Evolutionary conservation across 768 basidiomycete species (phyloP).

Genomic region (Agaricus bisporus): DNA sequence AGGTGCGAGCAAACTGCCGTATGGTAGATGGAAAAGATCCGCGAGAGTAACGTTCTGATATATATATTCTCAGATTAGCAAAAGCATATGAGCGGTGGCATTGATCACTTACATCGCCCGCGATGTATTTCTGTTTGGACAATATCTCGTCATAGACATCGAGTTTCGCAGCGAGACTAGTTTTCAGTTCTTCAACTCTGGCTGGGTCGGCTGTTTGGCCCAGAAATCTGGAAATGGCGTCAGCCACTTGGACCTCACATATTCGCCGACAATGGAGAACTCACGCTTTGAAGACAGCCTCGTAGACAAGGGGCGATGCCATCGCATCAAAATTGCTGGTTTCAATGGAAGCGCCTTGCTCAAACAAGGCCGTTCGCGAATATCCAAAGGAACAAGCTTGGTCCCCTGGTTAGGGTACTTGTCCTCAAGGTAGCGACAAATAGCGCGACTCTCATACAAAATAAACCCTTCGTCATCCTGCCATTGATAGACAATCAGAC

Average conservation of each 20-base stretch:
- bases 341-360: slow-evolving; percentile 45
- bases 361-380: slow-evolving; percentile 32
- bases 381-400: slow-evolving; percentile 38
- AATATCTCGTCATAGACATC: slow-evolving; percentile 50
- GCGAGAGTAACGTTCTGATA: slow-evolving; percentile 39
- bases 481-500: slow-evolving; percentile 39
- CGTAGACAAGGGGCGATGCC: slow-evolving; percentile 28
- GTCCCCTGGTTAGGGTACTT: slow-evolving; percentile 47
- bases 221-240: slow-evolving; percentile 7
- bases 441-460: slow-evolving; percentile 21
- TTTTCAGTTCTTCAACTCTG: slow-evolving; percentile 22
- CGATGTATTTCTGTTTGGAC: slow-evolving; percentile 45
- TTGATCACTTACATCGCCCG: slow-evolving; percentile 41
- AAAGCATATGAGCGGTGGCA: neutral
- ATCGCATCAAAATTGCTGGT: slow-evolving; percentile 37
- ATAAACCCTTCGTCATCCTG: slow-evolving; percentile 52
- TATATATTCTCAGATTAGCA: neutral
- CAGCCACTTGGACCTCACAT: neutral
- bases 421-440: slow-evolving; percentile 7
- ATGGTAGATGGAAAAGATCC: slow-evolving; percentile 43
- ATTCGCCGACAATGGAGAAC: slow-evolving; percentile 11
- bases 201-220: slow-evolving; percentile 18
- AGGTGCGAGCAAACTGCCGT: slow-evolving; percentile 22
- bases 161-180: slow-evolving; percentile 30
- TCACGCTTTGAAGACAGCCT: slow-evolving; percentile 47